A percentile compares a stretch with the other conserved stretches of the same genome.
Conservation (phyloP, 2,329 filamentous ascomycete genomes). For the Bipolaris oryzae region DNA sequence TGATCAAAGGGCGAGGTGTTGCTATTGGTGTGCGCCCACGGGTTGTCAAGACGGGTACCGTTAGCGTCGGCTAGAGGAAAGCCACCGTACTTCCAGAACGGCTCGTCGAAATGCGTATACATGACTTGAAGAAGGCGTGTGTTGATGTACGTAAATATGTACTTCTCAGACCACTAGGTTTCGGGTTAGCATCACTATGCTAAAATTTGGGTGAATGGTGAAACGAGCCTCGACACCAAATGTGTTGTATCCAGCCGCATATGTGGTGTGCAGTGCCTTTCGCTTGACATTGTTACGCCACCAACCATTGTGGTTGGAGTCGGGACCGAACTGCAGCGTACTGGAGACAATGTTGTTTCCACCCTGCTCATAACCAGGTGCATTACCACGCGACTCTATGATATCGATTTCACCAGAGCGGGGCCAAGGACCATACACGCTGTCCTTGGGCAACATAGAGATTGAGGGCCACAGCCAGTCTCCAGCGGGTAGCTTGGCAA, state of each 20-base stretch:
- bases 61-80: conserved; percentile 70
- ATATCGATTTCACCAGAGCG: conserved; percentile 84
- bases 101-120: conserved; percentile 73
- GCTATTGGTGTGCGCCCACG: conserved; percentile 67
- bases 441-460: conserved; percentile 80
- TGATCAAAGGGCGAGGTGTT: conserved; percentile 75
- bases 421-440: conserved; percentile 79
- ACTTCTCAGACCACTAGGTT: conserved; percentile 76
- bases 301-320: conserved; percentile 74
- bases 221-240: conserved; percentile 70
- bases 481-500: conserved; percentile 74
- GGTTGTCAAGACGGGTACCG: conserved; percentile 67
- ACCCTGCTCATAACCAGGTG: conserved; percentile 74
- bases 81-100: conserved; percentile 70
- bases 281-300: conserved; percentile 84
- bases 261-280: conserved; percentile 75
- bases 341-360: conserved; percentile 83
- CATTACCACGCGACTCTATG: conserved; percentile 80
- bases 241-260: conserved; percentile 70
- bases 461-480: conserved; percentile 95
- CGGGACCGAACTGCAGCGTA: conserved; percentile 81
- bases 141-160: conserved; percentile 86
- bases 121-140: conserved; percentile 78
- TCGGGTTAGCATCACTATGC: conserved; percentile 6
- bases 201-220: background rate